phyloP scores from a whole-genome alignment of 495 filamentous ascomycete species.

The Penicillium lagena region DNA sequence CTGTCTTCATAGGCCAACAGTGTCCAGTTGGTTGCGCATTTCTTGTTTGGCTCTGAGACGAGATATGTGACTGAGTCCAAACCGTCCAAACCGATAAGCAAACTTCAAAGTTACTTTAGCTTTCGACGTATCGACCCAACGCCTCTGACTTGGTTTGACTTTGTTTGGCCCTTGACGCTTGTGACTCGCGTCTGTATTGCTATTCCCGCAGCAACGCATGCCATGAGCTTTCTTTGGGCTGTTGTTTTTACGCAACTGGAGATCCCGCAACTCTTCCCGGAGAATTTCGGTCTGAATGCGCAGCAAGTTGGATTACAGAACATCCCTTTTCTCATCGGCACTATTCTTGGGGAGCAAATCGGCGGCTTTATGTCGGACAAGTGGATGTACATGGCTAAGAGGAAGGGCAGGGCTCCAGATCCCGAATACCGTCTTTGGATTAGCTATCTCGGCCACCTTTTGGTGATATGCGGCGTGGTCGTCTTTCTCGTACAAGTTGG shows the following conservation, averaged over 20 bases:
- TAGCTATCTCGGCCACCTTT: constrained; percentile 39
- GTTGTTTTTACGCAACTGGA: constrained; percentile 25
- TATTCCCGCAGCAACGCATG: constrained; percentile 44
- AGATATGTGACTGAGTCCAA: constrained; percentile 38
- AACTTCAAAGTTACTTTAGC: constrained; percentile 24
- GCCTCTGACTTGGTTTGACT: constrained; percentile 39
- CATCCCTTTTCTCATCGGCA: constrained; percentile 47
- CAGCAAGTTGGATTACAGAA: constrained; percentile 51
- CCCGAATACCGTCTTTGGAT: constrained; percentile 50
- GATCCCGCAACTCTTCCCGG: constrained; percentile 44
- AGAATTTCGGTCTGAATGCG: constrained; percentile 45
- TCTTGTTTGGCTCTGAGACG: constrained; percentile 46
- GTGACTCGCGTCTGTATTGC: constrained; percentile 30
- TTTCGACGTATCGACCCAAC: constrained; percentile 43
- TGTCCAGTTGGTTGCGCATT: constrained; percentile 45
- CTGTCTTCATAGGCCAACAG: constrained; percentile 37
- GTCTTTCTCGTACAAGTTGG: constrained; percentile 44
- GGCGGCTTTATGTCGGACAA: constrained; percentile 44
- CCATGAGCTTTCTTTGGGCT: constrained; percentile 46
- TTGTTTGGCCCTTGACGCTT: constrained; percentile 39
- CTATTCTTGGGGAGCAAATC: constrained; percentile 50
- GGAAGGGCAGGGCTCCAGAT: constrained; percentile 16
- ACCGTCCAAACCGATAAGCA: constrained; percentile 2
- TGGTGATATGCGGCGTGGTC: constrained; percentile 43
- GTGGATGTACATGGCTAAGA: constrained; percentile 38